phyloP scores from a whole-genome alignment of 345 rosid genomes.

The Hypericum perforatum region DNA sequence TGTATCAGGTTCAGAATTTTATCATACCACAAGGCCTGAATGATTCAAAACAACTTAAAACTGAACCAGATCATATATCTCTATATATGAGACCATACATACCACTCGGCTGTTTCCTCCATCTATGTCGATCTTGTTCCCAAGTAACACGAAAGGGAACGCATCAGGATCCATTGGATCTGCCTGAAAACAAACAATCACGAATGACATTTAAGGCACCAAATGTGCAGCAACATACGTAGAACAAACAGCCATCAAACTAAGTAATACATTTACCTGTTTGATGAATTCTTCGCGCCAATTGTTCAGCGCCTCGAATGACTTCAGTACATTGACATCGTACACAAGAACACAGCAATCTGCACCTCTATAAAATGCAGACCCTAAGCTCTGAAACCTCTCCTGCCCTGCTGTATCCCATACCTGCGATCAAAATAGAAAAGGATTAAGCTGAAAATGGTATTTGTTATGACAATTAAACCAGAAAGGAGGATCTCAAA shows the following conservation, averaged over 20 bases:
- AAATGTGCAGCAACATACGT: neutral
- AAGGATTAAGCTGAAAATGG: neutral
- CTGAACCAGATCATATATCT: neutral
- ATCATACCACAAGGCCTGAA: neutral
- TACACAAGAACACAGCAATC: constrained; percentile 78
- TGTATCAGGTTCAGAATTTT: neutral
- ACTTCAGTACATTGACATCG: constrained; percentile 51
- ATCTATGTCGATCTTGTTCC: constrained; percentile 67
- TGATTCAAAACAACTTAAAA: no score
- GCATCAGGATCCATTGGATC: constrained; percentile 44
- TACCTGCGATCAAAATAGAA: constrained; percentile 26
- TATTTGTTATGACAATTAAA: neutral
- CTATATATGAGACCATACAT: no score
- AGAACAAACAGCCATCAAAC: neutral
- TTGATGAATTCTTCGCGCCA: constrained; percentile 71
- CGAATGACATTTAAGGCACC: neutral
- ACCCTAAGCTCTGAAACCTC: constrained; percentile 75
- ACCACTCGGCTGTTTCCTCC: constrained; percentile 70
- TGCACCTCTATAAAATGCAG: constrained; percentile 85
- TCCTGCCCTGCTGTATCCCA: constrained; percentile 99
- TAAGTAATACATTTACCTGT: constrained; percentile 34
- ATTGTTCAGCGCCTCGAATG: constrained; percentile 56
- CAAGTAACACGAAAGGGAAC: constrained; percentile 63
- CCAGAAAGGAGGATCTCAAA: no score
- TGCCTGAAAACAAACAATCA: constrained; percentile 30